These are phyloP conservation scores for Aspergillus pseudoterreus DNA, from an alignment of 2,329 filamentous ascomycete species.

Conservation along the genomic window DNA sequence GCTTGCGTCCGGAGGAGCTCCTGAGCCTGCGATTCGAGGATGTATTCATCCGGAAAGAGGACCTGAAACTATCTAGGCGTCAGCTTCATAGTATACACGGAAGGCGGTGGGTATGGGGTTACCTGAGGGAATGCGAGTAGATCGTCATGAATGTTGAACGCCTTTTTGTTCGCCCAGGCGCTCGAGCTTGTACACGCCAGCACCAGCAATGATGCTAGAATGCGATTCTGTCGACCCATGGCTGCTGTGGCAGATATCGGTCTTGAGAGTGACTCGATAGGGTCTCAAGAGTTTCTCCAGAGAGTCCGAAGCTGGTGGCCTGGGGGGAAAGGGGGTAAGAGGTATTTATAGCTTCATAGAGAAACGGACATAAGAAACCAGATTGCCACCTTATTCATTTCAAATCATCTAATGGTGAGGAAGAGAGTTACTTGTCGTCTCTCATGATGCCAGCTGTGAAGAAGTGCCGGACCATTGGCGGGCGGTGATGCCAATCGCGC, in stretches of 20 bases:
- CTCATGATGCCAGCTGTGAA: background rate
- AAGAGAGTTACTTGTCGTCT: background rate
- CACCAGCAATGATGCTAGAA: conserved; percentile 27
- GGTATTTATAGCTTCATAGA: too few relatives aligned
- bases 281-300: background rate
- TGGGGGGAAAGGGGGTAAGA: background rate
- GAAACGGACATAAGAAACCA: too few relatives aligned
- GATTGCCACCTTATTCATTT: too few relatives aligned
- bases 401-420: too few relatives aligned
- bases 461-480: background rate
- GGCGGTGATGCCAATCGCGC: background rate
- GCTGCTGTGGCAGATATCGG: background rate
- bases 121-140: conserved; percentile 84
- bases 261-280: background rate
- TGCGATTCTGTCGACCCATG: conserved; percentile 24
- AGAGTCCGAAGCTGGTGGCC: background rate
- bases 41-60: conserved; percentile 67
- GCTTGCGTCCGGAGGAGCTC: conserved; percentile 46
- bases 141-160: conserved; percentile 86
- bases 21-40: conserved; percentile 67
- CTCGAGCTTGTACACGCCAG: conserved; percentile 28
- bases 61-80: conserved; percentile 68
- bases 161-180: conserved; percentile 51
- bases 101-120: conserved; percentile 21
- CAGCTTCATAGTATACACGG: background rate